Evolutionary conservation across 2,329 filamentous ascomycete species (phyloP).

Genomic region (Penicillium hordei): DNA sequence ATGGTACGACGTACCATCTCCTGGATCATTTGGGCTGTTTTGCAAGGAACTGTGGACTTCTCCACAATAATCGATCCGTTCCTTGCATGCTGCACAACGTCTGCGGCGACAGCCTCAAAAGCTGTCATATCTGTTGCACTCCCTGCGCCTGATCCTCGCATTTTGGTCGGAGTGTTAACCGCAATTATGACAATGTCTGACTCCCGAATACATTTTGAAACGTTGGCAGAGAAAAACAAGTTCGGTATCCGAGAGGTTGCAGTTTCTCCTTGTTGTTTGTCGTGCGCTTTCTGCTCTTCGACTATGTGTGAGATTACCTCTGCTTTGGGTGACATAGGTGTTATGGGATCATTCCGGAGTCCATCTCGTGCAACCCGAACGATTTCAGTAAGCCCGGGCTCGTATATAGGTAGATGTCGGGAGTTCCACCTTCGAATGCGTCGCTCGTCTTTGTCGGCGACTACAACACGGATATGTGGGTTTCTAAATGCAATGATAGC

Average conservation of each 20-base stretch:
- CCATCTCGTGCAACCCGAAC: slow-evolving; percentile 17
- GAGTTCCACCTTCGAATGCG: slow-evolving; percentile 32
- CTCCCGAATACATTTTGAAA: slow-evolving; percentile 60
- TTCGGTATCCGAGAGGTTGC: slow-evolving; percentile 50
- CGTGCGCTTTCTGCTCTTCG: neutral
- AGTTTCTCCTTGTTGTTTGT: neutral
- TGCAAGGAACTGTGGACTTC: slow-evolving; percentile 76
- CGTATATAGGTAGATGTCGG: slow-evolving; percentile 25
- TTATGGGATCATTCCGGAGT: fast-evolving
- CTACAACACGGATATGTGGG: slow-evolving; percentile 27
- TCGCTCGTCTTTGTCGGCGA: slow-evolving; percentile 26
- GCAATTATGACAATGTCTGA: slow-evolving; percentile 73
- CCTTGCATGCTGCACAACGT: slow-evolving; percentile 66
- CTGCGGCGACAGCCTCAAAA: slow-evolving; percentile 67
- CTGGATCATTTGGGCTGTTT: slow-evolving; percentile 68
- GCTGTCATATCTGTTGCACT: slow-evolving; percentile 70
- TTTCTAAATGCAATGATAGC: slow-evolving; percentile 30
- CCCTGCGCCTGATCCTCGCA: slow-evolving; percentile 65
- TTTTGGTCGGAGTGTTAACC: slow-evolving; percentile 78
- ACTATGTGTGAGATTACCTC: neutral
- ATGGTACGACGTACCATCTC: slow-evolving; percentile 58
- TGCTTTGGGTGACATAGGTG: neutral
- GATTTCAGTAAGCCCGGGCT: slow-evolving; percentile 27
- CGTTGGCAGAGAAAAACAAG: slow-evolving; percentile 70
- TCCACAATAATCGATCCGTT: slow-evolving; percentile 73